Conservation (phyloP, 352 stramenopile species). For the Phytopythium helicoides region DNA sequence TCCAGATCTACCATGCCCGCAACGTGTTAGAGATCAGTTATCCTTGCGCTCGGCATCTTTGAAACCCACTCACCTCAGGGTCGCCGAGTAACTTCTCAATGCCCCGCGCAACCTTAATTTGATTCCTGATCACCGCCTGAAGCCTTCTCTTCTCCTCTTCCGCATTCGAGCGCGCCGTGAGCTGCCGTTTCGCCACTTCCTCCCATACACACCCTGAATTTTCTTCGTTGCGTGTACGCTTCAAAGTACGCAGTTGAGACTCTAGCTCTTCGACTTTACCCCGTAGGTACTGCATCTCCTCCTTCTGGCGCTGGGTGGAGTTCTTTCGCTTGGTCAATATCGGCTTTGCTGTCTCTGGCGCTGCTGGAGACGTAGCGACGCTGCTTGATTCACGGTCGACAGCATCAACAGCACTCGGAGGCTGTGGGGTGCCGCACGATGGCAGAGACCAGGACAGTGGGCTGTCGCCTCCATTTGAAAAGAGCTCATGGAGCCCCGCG, state of each 20-base stretch:
- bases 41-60: no score
- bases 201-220: neutral
- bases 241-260: neutral
- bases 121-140: neutral
- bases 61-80: neutral
- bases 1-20: no score
- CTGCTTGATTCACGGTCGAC: no score
- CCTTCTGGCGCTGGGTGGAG: neutral
- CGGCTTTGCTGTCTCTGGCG: no score
- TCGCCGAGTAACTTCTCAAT: slow-evolving; percentile 1
- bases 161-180: neutral
- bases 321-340: no score
- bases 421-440: no score
- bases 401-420: no score
- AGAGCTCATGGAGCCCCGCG: no score
- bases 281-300: slow-evolving; percentile 2
- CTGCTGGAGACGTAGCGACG: no score
- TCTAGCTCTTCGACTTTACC: slow-evolving; percentile 2
- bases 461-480: no score
- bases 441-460: no score
- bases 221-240: neutral
- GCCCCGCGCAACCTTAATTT: neutral
- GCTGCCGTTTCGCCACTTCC: neutral
- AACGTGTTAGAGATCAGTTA: no score
- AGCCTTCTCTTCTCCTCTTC: neutral